These are phyloP conservation scores for Steccherinum ochraceum DNA, from an alignment of 768 basidiomycete species.

Conservation along the genomic window DNA sequence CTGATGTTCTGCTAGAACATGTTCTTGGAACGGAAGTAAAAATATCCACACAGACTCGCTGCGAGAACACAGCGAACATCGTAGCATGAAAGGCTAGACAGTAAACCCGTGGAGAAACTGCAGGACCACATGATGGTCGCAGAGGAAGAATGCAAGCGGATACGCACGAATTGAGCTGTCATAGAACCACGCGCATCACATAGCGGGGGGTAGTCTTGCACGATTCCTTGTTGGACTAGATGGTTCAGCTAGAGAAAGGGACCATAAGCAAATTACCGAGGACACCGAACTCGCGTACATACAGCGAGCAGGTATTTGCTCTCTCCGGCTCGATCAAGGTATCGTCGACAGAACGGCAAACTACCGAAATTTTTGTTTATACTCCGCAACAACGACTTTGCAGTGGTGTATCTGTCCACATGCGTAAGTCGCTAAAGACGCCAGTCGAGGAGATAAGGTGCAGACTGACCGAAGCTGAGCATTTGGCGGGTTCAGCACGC, in stretches of 20 bases:
- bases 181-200: slow-evolving; percentile 80
- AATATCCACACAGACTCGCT: too few species aligned
- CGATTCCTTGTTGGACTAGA: slow-evolving; percentile 81
- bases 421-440: too few species aligned
- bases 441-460: too few species aligned
- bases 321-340: slow-evolving; percentile 89
- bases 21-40: not conserved
- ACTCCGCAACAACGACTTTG: slow-evolving; percentile 77
- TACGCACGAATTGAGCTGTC: slow-evolving; percentile 87
- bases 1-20: not conserved
- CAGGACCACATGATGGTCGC: not conserved
- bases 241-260: slow-evolving; percentile 63
- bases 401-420: slow-evolving; percentile 63
- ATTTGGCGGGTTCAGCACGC: not conserved
- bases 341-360: slow-evolving; percentile 90
- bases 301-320: slow-evolving; percentile 91
- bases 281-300: slow-evolving; percentile 20
- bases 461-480: too few species aligned
- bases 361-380: slow-evolving; percentile 95
- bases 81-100: slow-evolving; percentile 3
- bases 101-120: too few species aligned
- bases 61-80: too few species aligned
- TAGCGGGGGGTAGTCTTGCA: slow-evolving; percentile 89
- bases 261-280: not conserved
- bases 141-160: not conserved